Conservation (phyloP, 2,329 filamentous ascomycete genomes). For the Colletotrichum spaethianum region DNA sequence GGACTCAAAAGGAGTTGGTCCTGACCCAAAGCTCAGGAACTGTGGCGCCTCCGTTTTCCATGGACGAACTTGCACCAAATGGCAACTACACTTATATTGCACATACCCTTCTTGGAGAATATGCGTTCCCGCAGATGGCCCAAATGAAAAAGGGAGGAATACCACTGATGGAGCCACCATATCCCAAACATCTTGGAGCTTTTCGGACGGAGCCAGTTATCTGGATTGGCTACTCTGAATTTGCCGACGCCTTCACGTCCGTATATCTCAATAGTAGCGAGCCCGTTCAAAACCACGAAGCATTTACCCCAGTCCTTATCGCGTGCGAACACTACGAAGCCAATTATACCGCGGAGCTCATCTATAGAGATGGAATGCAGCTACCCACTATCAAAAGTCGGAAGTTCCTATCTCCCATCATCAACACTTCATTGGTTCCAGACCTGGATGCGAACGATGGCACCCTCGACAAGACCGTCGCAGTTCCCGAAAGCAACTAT, state of each 20-base stretch:
- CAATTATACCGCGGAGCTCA: slow-evolving; percentile 49
- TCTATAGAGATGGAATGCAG: slow-evolving; percentile 47
- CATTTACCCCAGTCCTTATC: slow-evolving; percentile 50
- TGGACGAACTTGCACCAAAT: slow-evolving; percentile 46
- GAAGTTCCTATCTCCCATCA: slow-evolving; percentile 44
- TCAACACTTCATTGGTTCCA: slow-evolving; percentile 48
- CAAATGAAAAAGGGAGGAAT: slow-evolving; percentile 47
- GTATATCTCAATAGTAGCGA: slow-evolving; percentile 40
- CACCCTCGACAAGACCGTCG: slow-evolving; percentile 49
- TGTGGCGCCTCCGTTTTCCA: slow-evolving; percentile 45
- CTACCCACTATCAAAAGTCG: slow-evolving; percentile 42
- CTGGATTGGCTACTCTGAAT: slow-evolving; percentile 51
- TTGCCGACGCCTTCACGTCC: slow-evolving; percentile 41
- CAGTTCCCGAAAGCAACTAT: slow-evolving; percentile 46
- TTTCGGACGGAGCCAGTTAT: slow-evolving; percentile 52
- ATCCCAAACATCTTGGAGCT: slow-evolving; percentile 47
- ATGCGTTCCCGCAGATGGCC: slow-evolving; percentile 45
- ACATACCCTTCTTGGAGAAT: slow-evolving; percentile 49
- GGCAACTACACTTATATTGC: slow-evolving; percentile 51
- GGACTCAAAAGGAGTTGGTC: slow-evolving; percentile 44
- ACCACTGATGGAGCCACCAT: slow-evolving; percentile 41
- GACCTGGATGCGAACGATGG: slow-evolving; percentile 48
- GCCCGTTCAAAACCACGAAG: slow-evolving; percentile 39
- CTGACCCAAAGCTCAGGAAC: neutral
- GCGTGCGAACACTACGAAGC: slow-evolving; percentile 53